Evolutionary conservation across 1,284 basidiomycete genomes (phyloP).

Genomic region (Ganoderma sinense): DNA sequence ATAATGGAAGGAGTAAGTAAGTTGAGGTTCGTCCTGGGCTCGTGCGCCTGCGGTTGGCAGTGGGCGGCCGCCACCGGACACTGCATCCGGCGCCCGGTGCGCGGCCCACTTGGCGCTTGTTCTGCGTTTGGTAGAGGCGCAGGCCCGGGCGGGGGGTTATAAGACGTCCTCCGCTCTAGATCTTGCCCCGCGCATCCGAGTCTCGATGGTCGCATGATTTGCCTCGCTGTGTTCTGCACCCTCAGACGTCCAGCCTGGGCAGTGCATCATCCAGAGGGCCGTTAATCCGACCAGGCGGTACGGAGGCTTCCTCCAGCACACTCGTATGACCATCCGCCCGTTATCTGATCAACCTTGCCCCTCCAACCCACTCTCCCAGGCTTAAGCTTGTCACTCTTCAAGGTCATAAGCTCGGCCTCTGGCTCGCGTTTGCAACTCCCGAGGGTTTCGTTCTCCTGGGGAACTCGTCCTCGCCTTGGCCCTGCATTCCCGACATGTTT

Average conservation of each 20-base stretch:
- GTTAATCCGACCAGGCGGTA: not conserved
- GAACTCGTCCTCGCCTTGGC: not conserved
- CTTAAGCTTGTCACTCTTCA: not conserved
- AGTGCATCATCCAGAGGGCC: not conserved
- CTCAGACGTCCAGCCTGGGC: not conserved
- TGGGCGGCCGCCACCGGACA: not conserved
- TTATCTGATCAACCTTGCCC: slow-evolving; percentile 21
- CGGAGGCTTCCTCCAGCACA: not conserved
- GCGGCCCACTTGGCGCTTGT: not conserved
- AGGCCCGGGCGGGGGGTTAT: not conserved
- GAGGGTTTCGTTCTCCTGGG: not conserved
- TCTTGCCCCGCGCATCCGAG: not conserved
- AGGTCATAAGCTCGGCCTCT: not conserved
- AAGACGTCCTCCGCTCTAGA: not conserved
- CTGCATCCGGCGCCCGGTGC: not conserved
- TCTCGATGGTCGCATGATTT: slow-evolving; percentile 9
- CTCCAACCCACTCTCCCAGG: not conserved
- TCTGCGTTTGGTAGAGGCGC: not conserved
- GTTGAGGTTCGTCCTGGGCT: not conserved
- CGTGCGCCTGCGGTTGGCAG: not conserved
- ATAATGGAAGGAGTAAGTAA: not conserved
- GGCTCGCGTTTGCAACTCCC: not conserved
- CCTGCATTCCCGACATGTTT: not conserved
- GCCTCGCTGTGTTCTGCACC: slow-evolving; percentile 3
- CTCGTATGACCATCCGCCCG: not conserved